Conservation (phyloP, 306 rosid species). For the Rosa persica region DNA sequence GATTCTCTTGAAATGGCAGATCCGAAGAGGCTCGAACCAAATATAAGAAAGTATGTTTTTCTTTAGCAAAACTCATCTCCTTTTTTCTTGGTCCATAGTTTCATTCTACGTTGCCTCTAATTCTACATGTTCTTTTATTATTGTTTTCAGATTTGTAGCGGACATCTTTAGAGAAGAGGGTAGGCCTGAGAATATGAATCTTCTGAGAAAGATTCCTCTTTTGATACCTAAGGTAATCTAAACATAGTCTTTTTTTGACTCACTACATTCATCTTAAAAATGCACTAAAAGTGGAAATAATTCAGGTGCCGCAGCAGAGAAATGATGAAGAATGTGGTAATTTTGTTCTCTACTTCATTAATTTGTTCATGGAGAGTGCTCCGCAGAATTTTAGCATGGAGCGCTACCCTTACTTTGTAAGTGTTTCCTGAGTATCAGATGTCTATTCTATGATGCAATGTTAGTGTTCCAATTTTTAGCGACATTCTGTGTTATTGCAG, state of each 20-base stretch:
- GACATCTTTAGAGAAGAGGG: slow-evolving; percentile 57
- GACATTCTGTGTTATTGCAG: slow-evolving; percentile 47
- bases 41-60: slow-evolving; percentile 59
- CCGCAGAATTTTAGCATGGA: slow-evolving; percentile 58
- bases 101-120: neutral
- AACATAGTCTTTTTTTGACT: neutral
- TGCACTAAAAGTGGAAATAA: neutral
- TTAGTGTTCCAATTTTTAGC: neutral
- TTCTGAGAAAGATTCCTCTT: slow-evolving; percentile 51
- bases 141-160: slow-evolving; percentile 53
- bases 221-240: slow-evolving; percentile 55
- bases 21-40: slow-evolving; percentile 70
- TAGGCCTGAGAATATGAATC: slow-evolving; percentile 38
- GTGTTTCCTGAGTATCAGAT: slow-evolving; percentile 19
- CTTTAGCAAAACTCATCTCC: slow-evolving; percentile 3
- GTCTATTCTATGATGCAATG: slow-evolving; percentile 6
- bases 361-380: slow-evolving; percentile 53
- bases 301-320: slow-evolving; percentile 83
- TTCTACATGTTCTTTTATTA: neutral
- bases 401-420: slow-evolving; percentile 71
- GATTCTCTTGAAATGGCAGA: slow-evolving; percentile 65
- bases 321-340: slow-evolving; percentile 69
- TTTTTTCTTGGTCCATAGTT: slow-evolving; percentile 10
- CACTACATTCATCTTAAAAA: neutral
- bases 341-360: slow-evolving; percentile 71